Evolutionary conservation across 2,329 filamentous ascomycete genomes (phyloP).

Genomic region (Epichloe amarillans): DNA sequence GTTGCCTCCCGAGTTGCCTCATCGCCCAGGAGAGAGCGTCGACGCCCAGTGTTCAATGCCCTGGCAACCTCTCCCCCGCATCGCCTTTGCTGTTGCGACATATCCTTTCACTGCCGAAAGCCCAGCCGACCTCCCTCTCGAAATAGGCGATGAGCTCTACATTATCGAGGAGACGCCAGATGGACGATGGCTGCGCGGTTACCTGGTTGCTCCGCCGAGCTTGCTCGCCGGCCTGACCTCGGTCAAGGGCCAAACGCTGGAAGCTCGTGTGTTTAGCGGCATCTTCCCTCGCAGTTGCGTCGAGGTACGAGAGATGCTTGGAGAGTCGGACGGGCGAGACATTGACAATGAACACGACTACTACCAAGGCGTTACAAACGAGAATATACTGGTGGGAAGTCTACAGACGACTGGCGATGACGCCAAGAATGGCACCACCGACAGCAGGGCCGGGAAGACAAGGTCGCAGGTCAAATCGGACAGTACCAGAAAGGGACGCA

Average conservation of each 20-base stretch:
- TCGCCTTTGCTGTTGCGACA: constrained; percentile 94
- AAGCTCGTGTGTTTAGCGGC: constrained; percentile 94
- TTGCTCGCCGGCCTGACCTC: constrained; percentile 84
- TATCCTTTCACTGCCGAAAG: constrained; percentile 83
- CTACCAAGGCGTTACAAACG: constrained; percentile 16
- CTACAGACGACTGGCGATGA: constrained; percentile 31
- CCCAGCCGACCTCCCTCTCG: constrained; percentile 83
- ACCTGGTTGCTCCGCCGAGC: constrained; percentile 87
- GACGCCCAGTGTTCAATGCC: constrained; percentile 48
- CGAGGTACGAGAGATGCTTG: constrained; percentile 83
- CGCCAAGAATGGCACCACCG: constrained; percentile 40
- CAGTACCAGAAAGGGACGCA: constrained; percentile 14
- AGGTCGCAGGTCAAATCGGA: constrained; percentile 18
- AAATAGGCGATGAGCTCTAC: constrained; percentile 96
- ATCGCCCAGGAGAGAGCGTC: constrained; percentile 6
- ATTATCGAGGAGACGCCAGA: constrained; percentile 94
- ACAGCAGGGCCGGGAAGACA: constrained; percentile 23
- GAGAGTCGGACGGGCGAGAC: constrained; percentile 49
- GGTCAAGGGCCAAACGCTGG: constrained; percentile 81
- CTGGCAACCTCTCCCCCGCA: constrained; percentile 92
- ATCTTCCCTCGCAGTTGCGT: constrained; percentile 94
- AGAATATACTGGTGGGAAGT: constrained; percentile 16
- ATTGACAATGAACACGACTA: constrained; percentile 31
- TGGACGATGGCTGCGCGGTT: constrained; percentile 87
- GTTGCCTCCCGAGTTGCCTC: not conserved